A percentile compares a stretch with the other conserved stretches of the same genome.
Conservation (phyloP, 441 rosid species). For the Dalechampia spathulata region DNA sequence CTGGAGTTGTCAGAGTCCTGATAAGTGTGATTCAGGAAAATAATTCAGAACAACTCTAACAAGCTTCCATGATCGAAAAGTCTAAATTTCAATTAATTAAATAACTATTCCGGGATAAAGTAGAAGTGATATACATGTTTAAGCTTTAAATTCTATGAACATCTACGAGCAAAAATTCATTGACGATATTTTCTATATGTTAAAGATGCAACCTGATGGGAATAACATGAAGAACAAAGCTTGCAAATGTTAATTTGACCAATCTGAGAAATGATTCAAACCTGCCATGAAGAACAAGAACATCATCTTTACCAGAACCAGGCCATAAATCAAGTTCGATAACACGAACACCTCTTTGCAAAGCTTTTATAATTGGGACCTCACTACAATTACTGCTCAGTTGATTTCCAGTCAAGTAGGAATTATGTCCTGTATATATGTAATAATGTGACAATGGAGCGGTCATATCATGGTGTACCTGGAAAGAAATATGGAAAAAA, state of each 20-base stretch:
- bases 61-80: no score
- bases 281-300: constrained; percentile 93
- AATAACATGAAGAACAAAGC: no score
- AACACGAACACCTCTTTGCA: constrained; percentile 77
- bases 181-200: no score
- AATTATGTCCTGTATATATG: constrained; percentile 84
- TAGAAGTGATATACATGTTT: no score
- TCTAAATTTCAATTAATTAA: no score
- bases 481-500: constrained; percentile 19
- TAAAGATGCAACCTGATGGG: no score
- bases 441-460: constrained; percentile 83
- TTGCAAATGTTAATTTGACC: no score
- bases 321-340: constrained; percentile 96
- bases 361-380: constrained; percentile 61
- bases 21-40: constrained; percentile 2
- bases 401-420: constrained; percentile 89
- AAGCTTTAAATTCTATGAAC: no score
- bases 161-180: no score
- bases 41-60: not conserved
- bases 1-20: constrained; percentile 90
- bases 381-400: constrained; percentile 91
- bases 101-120: no score
- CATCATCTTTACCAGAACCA: constrained; percentile 52
- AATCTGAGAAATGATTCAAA: constrained; percentile 6
- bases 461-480: constrained; percentile 87